phyloP scores from a whole-genome alignment of 225 moss, liverwort and hornwort genomes.

The Rhytidiadelphus loreus region DNA sequence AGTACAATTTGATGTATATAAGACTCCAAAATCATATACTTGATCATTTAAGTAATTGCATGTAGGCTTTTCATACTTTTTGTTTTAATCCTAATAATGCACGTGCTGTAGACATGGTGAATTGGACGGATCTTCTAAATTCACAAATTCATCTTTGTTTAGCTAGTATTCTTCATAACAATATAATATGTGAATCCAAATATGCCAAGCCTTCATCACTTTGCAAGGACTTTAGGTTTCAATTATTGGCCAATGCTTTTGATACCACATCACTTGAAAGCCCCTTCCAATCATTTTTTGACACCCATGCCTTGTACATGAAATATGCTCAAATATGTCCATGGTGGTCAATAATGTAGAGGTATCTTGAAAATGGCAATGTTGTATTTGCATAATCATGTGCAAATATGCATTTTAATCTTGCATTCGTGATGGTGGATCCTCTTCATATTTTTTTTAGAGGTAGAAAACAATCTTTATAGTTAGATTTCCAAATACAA shows the following conservation, averaged over 20 bases:
- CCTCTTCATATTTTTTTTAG: not conserved
- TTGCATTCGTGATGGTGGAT: not conserved
- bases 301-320: fast-evolving
- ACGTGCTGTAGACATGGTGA: fast-evolving
- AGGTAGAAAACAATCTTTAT: not conserved
- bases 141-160: not conserved
- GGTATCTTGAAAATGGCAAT: not conserved
- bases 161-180: not conserved
- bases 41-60: not conserved
- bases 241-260: not conserved
- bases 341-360: not conserved
- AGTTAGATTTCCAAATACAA: not conserved
- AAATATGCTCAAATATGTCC: not conserved
- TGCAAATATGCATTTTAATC: not conserved
- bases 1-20: not conserved
- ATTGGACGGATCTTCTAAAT: not conserved
- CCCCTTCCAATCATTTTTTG: not conserved
- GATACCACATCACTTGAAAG: not conserved
- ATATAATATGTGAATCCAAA: not conserved
- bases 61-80: not conserved
- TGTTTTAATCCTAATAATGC: not conserved
- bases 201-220: not conserved
- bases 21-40: not conserved
- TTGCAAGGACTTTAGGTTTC: not conserved
- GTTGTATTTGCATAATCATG: not conserved